These are phyloP conservation scores for Isatis lusitanica DNA, from an alignment of 441 rosid species.

Conservation along the genomic window DNA sequence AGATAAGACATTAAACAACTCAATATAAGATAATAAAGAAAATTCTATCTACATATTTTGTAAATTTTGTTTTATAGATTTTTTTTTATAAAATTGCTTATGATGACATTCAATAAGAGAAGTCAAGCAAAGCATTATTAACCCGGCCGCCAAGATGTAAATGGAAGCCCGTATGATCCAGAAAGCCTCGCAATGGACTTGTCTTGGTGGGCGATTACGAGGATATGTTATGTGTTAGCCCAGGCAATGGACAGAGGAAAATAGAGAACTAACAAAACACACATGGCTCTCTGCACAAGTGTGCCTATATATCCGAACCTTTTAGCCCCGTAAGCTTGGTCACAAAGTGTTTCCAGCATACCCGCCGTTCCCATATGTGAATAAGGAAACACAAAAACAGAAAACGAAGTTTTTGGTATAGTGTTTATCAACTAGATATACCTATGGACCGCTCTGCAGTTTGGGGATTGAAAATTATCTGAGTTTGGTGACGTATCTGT, in stretches of 20 bases:
- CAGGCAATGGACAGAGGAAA: neutral
- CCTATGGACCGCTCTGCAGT: too few species aligned
- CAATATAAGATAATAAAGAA: too few species aligned
- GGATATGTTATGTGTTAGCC: neutral
- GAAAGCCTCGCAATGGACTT: neutral
- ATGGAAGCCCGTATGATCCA: neutral
- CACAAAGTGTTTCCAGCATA: conserved; percentile 58
- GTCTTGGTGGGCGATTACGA: neutral
- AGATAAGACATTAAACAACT: too few species aligned
- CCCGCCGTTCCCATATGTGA: conserved; percentile 49
- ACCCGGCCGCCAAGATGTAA: neutral
- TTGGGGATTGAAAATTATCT: too few species aligned
- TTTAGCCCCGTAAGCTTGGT: conserved; percentile 60
- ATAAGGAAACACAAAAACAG: too few species aligned
- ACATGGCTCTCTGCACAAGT: conserved; percentile 63
- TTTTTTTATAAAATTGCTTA: too few species aligned
- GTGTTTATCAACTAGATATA: too few species aligned
- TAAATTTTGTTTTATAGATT: too few species aligned
- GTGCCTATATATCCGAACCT: conserved; percentile 52
- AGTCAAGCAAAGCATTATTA: neutral
- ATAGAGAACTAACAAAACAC: conserved; percentile 14
- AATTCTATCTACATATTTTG: too few species aligned
- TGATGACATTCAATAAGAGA: too few species aligned
- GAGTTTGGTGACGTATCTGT: too few species aligned
- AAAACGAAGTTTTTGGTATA: too few species aligned